Conservation (phyloP, 495 filamentous ascomycete genomes). For the Penicillium antarcticum region DNA sequence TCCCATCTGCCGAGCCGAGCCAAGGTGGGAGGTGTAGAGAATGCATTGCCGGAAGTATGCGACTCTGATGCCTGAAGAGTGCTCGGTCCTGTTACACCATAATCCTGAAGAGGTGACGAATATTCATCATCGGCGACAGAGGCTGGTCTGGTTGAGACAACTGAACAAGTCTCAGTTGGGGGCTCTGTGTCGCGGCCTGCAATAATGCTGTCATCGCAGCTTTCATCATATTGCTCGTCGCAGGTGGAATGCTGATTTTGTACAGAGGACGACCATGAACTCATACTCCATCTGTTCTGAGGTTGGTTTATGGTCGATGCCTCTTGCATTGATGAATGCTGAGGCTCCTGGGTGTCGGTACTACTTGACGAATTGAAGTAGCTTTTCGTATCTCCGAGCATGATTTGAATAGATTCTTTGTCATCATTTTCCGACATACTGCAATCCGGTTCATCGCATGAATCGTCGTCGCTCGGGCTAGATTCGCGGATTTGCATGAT, state of each 20-base stretch:
- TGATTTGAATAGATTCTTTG: conserved; percentile 59
- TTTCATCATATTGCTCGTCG: conserved; percentile 37
- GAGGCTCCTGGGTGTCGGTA: conserved; percentile 29
- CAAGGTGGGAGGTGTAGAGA: conserved; percentile 39
- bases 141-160: conserved; percentile 27
- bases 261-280: conserved; percentile 51
- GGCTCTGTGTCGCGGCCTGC: conserved; percentile 23
- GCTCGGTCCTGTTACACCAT: conserved; percentile 16
- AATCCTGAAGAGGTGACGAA: conserved; percentile 14
- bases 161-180: conserved; percentile 33
- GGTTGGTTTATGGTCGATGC: conserved; percentile 16
- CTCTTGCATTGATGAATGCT: conserved; percentile 18
- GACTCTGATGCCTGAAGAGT: conserved; percentile 10
- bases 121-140: conserved; percentile 22
- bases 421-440: conserved; percentile 52
- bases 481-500: conserved; percentile 52
- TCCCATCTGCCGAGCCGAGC: conserved; percentile 53
- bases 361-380: conserved; percentile 32
- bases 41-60: background rate
- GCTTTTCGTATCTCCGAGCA: conserved; percentile 46
- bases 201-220: conserved; percentile 23
- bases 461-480: conserved; percentile 41
- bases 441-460: conserved; percentile 50
- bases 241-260: conserved; percentile 38
- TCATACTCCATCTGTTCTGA: conserved; percentile 47